Conservation (phyloP, 2,329 filamentous ascomycete species). For the Xylaria sp. region DNA sequence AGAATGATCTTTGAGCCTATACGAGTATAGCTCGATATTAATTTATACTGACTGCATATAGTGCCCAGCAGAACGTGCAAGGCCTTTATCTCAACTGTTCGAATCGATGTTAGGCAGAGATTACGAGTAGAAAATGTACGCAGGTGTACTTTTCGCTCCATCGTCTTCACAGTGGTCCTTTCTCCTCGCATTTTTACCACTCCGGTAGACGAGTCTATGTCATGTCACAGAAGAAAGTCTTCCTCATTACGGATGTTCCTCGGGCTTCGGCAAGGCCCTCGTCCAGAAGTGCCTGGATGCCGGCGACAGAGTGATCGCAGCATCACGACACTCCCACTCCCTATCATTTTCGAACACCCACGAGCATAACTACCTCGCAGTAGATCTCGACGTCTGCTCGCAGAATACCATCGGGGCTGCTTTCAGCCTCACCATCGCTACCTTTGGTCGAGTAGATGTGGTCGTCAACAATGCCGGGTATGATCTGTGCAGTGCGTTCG, state of each 20-base stretch:
- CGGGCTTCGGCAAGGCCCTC: neutral
- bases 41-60: no score
- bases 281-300: slow-evolving; percentile 1
- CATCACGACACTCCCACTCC: neutral
- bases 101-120: no score
- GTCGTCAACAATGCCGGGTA: neutral
- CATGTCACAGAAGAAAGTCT: slow-evolving; percentile 2
- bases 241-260: neutral
- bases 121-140: no score
- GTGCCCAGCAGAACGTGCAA: no score
- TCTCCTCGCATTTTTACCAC: no score
- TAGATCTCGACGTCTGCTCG: neutral
- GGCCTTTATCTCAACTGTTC: no score
- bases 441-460: slow-evolving; percentile 3
- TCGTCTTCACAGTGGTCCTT: no score
- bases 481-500: slow-evolving; percentile 10
- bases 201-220: no score
- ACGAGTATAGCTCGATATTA: no score
- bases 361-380: slow-evolving; percentile 3
- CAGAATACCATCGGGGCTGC: neutral
- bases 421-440: neutral
- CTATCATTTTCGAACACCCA: neutral
- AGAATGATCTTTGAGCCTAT: no score
- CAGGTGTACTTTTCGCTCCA: no score
- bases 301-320: neutral